Base-by-base conservation (phyloP, 257 asterid genomes). In the Handroanthus guayacan region DNA sequence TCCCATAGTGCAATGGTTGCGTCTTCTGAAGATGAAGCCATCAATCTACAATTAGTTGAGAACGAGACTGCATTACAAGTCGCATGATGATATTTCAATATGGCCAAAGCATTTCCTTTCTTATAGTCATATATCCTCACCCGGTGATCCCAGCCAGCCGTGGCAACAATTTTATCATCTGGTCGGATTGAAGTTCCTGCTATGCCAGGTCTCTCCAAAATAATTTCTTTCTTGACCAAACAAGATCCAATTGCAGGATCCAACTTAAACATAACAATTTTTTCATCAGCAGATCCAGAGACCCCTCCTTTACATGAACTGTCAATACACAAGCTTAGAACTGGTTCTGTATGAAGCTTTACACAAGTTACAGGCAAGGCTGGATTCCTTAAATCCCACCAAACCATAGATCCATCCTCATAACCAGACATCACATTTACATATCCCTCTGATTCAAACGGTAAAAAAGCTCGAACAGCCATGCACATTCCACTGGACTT, bases 61-160 rank as follows among this genome's bases (percentile, higher is more conserved):
- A 95, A 95, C 13, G 93, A 78, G 70, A 95, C 97, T 9, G 93
- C 92, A 56, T 90, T 92, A 74, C 97, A 92, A 79, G 62, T 80
- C 65, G 77, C 81, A 10, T 84, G 91, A 84, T 95, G 99, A 82
- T 95, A 95, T 65, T 93, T 95, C 93, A 95, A 67, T 70, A 95
- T 71, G 39, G 99, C 98, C 94, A 95, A 78, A 9, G 99, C 87
- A 68, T 80, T 92, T 77, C 97, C 99, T 78, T 81, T 91, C 63
- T 92, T 92, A 82, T 95, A 92, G 65, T 91, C 89, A 76, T 82
- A 93, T 48, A 95, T 74, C 87, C 99, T 86, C 79, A 95, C 86
- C 70, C 99, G 87, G 80, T 91, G 91, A 88, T 95, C 98, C 99
- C 98, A 95, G 9, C 98, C 96, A 78, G 92, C 97, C 58, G 94